These are phyloP conservation scores for Niebla homalea DNA, from an alignment of 495 filamentous ascomycete species.

Conservation along the genomic window DNA sequence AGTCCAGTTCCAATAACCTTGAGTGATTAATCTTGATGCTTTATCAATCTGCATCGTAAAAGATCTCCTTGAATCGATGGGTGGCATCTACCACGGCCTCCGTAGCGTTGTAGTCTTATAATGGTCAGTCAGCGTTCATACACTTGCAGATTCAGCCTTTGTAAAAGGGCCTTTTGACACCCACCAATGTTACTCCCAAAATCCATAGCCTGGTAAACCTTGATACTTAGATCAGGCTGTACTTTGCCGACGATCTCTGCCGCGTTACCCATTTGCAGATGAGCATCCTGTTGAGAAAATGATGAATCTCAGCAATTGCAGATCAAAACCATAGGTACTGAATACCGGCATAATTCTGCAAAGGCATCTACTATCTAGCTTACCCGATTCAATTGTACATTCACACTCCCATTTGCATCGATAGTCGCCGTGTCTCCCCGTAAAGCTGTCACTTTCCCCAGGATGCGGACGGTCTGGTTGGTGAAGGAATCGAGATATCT, in stretches of 20 bases:
- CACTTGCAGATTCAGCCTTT: neutral
- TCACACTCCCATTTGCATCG: constrained; percentile 60
- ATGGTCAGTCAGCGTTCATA: neutral
- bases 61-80: constrained; percentile 69
- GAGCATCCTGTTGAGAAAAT: constrained; percentile 44
- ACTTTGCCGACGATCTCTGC: constrained; percentile 91
- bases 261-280: constrained; percentile 63
- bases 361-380: constrained; percentile 3
- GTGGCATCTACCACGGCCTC: constrained; percentile 80
- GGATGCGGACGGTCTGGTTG: constrained; percentile 62
- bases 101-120: constrained; percentile 61
- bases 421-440: constrained; percentile 71
- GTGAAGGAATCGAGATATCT: constrained; percentile 19
- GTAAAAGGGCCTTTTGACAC: constrained; percentile 5
- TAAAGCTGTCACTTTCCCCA: constrained; percentile 71
- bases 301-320: neutral
- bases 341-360: no score
- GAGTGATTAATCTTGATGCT: no score
- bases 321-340: constrained; percentile 1
- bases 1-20: no score
- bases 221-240: constrained; percentile 60
- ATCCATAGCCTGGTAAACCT: constrained; percentile 62
- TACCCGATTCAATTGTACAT: constrained; percentile 59
- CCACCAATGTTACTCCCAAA: constrained; percentile 62
- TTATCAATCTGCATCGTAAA: constrained; percentile 37